These are phyloP conservation scores for Acer saccharum DNA, from an alignment of 345 rosid genomes.

Conservation along the genomic window DNA sequence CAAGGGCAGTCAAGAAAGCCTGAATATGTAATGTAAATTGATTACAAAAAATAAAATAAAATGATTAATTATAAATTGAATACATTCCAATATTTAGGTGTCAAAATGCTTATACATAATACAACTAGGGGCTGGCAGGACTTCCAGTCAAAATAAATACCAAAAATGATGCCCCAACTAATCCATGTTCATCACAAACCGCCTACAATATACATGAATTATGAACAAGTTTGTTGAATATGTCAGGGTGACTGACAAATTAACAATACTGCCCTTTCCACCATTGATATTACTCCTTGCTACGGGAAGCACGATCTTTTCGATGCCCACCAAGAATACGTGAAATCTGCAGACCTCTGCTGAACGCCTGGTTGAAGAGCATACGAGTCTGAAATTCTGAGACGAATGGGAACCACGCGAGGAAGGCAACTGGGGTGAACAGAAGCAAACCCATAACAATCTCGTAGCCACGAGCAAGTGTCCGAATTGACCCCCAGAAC, in stretches of 20 bases:
- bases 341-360: conserved; percentile 98
- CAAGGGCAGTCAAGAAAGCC: too few species aligned
- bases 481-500: conserved; percentile 87
- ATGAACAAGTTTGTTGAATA: background rate
- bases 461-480: conserved; percentile 96
- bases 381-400: conserved; percentile 99
- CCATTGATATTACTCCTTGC: conserved; percentile 50
- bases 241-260: background rate
- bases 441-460: conserved; percentile 88
- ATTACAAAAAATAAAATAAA: too few species aligned
- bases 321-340: conserved; percentile 96
- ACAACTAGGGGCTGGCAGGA: background rate
- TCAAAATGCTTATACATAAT: background rate
- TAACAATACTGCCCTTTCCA: background rate
- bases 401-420: conserved; percentile 99
- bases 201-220: background rate
- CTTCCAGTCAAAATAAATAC: background rate
- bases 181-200: background rate
- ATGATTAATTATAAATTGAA: background rate
- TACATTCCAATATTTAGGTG: background rate
- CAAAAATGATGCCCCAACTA: conserved; percentile 8
- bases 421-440: conserved; percentile 97
- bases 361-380: conserved; percentile 99
- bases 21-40: background rate
- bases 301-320: conserved; percentile 77